Evolutionary conservation across 805 yeast species (phyloP).

Genomic region (Nakazawaea populi): DNA sequence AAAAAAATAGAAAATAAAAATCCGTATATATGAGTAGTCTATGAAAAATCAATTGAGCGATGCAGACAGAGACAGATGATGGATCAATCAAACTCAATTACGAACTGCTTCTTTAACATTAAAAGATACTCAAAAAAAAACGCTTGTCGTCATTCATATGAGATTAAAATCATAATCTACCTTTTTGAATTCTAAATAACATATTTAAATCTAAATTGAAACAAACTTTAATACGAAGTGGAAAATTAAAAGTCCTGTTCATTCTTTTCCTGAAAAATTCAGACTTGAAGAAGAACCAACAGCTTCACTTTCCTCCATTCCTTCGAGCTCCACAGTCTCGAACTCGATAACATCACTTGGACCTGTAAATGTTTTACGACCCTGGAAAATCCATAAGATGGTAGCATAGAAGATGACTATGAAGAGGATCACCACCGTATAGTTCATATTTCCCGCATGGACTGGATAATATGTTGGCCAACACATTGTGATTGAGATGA

Average conservation of each 20-base stretch:
- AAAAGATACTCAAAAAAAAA: too few relatives aligned
- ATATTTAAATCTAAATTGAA: too few relatives aligned
- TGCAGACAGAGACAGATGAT: neutral
- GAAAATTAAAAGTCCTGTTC: neutral
- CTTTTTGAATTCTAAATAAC: too few relatives aligned
- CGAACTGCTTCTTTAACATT: too few relatives aligned
- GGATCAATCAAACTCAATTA: neutral
- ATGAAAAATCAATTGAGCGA: neutral
- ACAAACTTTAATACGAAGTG: neutral
- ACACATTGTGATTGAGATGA: slow-evolving; percentile 18
- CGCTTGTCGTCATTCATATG: too few relatives aligned
- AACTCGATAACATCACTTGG: slow-evolving; percentile 15
- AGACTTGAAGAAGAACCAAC: neutral
- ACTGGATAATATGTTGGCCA: slow-evolving; percentile 21
- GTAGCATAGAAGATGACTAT: slow-evolving; percentile 18
- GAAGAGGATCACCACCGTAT: slow-evolving; percentile 20
- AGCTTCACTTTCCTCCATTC: neutral
- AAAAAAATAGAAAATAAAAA: neutral
- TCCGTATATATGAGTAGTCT: neutral
- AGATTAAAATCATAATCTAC: too few relatives aligned
- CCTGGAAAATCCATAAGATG: slow-evolving; percentile 19
- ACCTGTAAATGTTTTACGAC: slow-evolving; percentile 20
- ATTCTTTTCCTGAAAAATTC: neutral
- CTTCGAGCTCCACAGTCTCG: neutral
- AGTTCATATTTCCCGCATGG: slow-evolving; percentile 21